Evolutionary conservation across 2,329 filamentous ascomycete genomes (phyloP), one percentile per base, ranked within the genome.

Genomic region (Zasmidium angulare): DNA sequence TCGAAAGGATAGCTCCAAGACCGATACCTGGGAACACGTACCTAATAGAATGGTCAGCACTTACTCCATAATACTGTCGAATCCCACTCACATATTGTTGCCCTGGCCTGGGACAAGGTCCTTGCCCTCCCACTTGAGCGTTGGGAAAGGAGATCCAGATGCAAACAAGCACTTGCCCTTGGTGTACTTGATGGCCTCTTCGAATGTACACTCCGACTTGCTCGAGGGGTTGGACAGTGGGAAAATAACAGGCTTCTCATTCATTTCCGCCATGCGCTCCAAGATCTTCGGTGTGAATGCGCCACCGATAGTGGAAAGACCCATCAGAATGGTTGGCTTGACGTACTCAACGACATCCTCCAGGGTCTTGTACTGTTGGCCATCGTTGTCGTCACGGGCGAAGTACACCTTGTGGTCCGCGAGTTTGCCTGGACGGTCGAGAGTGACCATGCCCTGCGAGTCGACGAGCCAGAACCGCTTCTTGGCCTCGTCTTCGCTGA

Each of bases 11-110:
- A 66, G 93, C 90, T 62, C 93, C 95, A 26, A 98, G 86, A 58
- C 95, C 95, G 60, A 98, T 89, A 71, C 93, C 95, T 0, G 95
- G 95, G 87, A 99, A 99, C 62, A 99, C 90, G 74, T 97, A 97
- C 64, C 56, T 61, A 43, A 19, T 10, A 43, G 11, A 29, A 29
- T 43, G 3, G n/a, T 43, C 14, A 43, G 36, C 36, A 29, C 22
- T 2, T 14, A 9, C 17, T 12, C n/a, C 2, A 11, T 36, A 20
- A n/a, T n/a, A n/a, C n/a, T 26, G 50, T 43, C 19, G 55, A n/a
- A 26, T 20, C 7, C 23, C 24, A 36, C 60, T 54, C 64, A 68
- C 81, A 89, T 88, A 80, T 88, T 88, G 83, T 93, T 93, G 66
- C 93, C 93, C 71, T 83, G 81, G 51, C 81, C 81, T 1, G 81